phyloP scores from a whole-genome alignment of 2,329 filamentous ascomycete genomes.

The Cordyceps cateniannulata region DNA sequence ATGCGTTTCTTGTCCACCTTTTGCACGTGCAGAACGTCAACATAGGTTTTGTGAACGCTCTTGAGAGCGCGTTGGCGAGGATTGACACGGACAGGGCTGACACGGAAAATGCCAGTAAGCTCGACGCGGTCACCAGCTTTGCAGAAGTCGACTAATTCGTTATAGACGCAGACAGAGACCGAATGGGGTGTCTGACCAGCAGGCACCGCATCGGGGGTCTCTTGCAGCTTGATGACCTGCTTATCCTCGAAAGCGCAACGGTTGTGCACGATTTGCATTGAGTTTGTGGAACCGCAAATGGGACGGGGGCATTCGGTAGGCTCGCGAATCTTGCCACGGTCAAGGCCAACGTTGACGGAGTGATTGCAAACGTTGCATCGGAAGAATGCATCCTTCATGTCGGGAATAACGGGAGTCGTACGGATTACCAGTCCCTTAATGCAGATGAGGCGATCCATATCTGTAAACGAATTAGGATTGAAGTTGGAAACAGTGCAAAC shows the following conservation, averaged over 20 bases:
- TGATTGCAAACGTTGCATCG: conserved; percentile 90
- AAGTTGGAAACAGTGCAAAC: background rate
- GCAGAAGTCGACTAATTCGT: conserved; percentile 94
- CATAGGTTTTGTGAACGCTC: conserved; percentile 95
- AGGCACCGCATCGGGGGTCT: conserved; percentile 90
- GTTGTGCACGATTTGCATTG: conserved; percentile 98
- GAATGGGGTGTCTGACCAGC: conserved; percentile 96
- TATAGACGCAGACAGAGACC: conserved; percentile 91
- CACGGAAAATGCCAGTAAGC: conserved; percentile 94
- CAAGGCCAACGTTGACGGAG: conserved; percentile 82
- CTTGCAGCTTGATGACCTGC: conserved; percentile 97
- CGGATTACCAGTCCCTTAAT: conserved; percentile 96
- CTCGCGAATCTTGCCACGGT: conserved; percentile 93
- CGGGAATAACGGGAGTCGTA: conserved; percentile 90
- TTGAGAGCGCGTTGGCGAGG: conserved; percentile 88
- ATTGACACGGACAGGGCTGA: conserved; percentile 88
- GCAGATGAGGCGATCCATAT: conserved; percentile 93
- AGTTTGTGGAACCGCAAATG: conserved; percentile 79
- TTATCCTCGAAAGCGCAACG: conserved; percentile 93
- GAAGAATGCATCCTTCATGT: conserved; percentile 99
- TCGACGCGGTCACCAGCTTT: conserved; percentile 95
- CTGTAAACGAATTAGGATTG: conserved; percentile 31
- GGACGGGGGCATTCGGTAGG: conserved; percentile 82
- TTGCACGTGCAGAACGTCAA: conserved; percentile 91
- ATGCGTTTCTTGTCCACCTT: conserved; percentile 94